Evolutionary conservation across 345 rosid genomes (phyloP), one percentile per base, ranked within the genome.

Genomic region (Aurinia saxatilis): DNA sequence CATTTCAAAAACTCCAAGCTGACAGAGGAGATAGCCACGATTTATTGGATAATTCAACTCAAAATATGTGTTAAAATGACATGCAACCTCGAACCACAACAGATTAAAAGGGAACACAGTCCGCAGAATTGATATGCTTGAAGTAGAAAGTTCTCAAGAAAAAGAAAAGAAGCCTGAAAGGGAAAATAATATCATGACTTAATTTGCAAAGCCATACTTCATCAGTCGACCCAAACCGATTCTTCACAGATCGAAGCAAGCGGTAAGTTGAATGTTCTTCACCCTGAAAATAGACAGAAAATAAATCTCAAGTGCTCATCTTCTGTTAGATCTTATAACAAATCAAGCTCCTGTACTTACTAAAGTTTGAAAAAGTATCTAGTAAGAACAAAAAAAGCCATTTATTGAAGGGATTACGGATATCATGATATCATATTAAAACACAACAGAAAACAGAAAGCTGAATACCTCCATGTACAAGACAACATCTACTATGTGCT

Each of bases 1-100:
- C 98, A 92, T 92, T 79, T 86, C 93, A 72, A 92, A 89, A 34
- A 92, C 86, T 41, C 98, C 98, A 44, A 92, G 86, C 98, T 92
- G 86, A 57, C 63, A 66, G 53, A 60, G 42, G 44, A 16, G 39
- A 54, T 45, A 27, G 19, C 5, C 45, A 54, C 27, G 3, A 34
- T 39, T 25, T 57, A 48, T 40, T 48, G 10, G 6, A 63, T 57
- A 34, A 15, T 15, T 16, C 18, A 36, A 44, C 33, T 27, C 30
- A 33, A 54, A 50, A 16, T 25, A 48, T 15, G 53, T 9, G 25
- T 7, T 13, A 34, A 27, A 16, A 44, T 51, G 37, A 51, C 15
- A 59, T 21, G 48, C 45, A 51, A 68, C 52, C 47, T 68, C 34
- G 0, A 60, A 41, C 53, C 11, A 42, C 16, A 45, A 61, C 50